A percentile compares a stretch with the other conserved stretches of the same genome.
phyloP scores from a whole-genome alignment of 352 stramenopile species.

The Phytophthora sp. region DNA sequence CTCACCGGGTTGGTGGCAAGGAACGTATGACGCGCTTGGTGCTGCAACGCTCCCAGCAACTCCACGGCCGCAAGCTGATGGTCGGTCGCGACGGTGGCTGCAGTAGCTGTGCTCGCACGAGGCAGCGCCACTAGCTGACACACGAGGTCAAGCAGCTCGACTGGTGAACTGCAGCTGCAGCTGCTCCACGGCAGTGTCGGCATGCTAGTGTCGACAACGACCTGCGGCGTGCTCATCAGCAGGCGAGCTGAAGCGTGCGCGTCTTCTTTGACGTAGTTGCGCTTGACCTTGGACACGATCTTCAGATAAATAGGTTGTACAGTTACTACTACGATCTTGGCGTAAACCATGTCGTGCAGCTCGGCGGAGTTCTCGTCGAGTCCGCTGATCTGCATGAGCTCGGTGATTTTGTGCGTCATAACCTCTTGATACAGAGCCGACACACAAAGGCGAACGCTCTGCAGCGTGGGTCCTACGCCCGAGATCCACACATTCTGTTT shows the following conservation, averaged over 20 bases:
- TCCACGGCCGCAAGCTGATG: slow-evolving; percentile 29
- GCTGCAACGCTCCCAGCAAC: slow-evolving; percentile 23
- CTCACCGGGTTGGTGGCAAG: slow-evolving; percentile 36
- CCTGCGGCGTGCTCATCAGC: slow-evolving; percentile 14
- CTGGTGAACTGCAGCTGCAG: slow-evolving; percentile 32
- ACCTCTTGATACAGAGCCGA: slow-evolving; percentile 41
- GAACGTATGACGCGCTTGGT: slow-evolving; percentile 26
- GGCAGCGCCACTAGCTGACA: slow-evolving; percentile 28
- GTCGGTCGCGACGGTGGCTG: slow-evolving; percentile 17
- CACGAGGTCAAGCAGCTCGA: slow-evolving; percentile 40
- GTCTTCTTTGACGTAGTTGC: slow-evolving; percentile 37
- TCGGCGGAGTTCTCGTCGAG: slow-evolving; percentile 42
- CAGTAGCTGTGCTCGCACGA: slow-evolving; percentile 7
- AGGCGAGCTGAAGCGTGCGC: slow-evolving; percentile 24
- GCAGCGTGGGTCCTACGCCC: slow-evolving; percentile 19
- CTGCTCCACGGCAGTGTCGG: slow-evolving; percentile 26
- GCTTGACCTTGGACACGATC: slow-evolving; percentile 46
- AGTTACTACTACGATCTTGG: slow-evolving; percentile 35
- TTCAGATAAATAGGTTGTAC: slow-evolving; percentile 50
- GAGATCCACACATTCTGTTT: slow-evolving; percentile 44
- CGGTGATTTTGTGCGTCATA: slow-evolving; percentile 38
- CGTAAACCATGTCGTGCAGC: slow-evolving; percentile 41
- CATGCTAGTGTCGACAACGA: slow-evolving; percentile 24
- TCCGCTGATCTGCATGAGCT: slow-evolving; percentile 55
- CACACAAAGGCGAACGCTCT: slow-evolving; percentile 38